phyloP scores from a whole-genome alignment of 1,284 basidiomycete species.

The Trichosporon asahii region DNA sequence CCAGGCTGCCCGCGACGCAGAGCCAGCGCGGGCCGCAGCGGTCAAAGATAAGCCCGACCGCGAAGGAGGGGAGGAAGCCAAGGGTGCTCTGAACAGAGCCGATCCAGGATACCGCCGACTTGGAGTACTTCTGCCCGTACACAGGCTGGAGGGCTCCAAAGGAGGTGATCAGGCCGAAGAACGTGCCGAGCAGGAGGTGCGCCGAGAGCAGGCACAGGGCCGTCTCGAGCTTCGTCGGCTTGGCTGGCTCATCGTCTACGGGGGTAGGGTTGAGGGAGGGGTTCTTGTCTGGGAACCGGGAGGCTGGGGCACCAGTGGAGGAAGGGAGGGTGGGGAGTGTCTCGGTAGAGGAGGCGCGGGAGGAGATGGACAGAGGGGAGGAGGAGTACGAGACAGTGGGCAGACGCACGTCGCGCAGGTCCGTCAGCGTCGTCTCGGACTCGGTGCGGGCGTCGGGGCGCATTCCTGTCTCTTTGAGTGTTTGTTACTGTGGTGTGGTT shows the following conservation, averaged over 20 bases:
- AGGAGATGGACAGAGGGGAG: neutral
- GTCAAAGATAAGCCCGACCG: slow-evolving; percentile 31
- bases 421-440: slow-evolving; percentile 1
- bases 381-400: neutral
- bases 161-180: neutral
- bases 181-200: neutral
- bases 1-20: slow-evolving; percentile 23
- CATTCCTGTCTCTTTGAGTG: neutral
- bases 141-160: neutral
- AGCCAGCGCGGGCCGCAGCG: slow-evolving; percentile 26
- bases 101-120: slow-evolving; percentile 19
- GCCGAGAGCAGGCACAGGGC: neutral
- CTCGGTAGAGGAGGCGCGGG: neutral
- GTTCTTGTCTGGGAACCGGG: neutral
- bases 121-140: neutral
- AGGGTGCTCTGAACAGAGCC: slow-evolving; percentile 26
- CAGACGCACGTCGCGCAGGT: neutral
- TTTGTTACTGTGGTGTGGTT: neutral
- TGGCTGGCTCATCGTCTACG: neutral
- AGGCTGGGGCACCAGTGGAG: neutral
- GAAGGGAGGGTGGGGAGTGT: neutral
- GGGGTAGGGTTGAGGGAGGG: neutral
- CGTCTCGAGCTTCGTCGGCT: slow-evolving; percentile 1
- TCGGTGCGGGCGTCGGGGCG: neutral
- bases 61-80: slow-evolving; percentile 20